Evolutionary conservation across 768 basidiomycete species (phyloP).

Genomic region (Floccularia luteovirens): DNA sequence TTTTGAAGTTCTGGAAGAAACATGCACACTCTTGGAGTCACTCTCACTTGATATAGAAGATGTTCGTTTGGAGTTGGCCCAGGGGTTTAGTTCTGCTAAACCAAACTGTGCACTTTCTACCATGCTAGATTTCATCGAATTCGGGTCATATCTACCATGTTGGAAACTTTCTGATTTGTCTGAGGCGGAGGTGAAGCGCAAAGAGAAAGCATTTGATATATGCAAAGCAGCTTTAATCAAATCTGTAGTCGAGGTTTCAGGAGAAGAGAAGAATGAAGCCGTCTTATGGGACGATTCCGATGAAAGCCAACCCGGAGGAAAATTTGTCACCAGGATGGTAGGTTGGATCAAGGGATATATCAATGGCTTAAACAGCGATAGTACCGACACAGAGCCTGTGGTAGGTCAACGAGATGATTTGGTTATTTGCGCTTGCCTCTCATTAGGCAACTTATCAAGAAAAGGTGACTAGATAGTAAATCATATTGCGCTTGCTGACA

Average conservation of each 20-base stretch:
- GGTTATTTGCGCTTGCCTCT: slow-evolving; percentile 74
- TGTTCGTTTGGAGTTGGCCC: slow-evolving; percentile 64
- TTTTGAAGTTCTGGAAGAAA: slow-evolving; percentile 66
- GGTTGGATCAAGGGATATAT: slow-evolving; percentile 64
- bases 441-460: slow-evolving; percentile 75
- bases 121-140: slow-evolving; percentile 71
- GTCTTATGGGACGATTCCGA: slow-evolving; percentile 69
- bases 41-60: slow-evolving; percentile 75
- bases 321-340: slow-evolving; percentile 67
- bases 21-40: slow-evolving; percentile 70
- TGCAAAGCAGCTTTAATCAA: slow-evolving; percentile 87
- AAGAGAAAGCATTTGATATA: slow-evolving; percentile 67
- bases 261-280: slow-evolving; percentile 72
- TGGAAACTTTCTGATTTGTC: slow-evolving; percentile 45
- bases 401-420: slow-evolving; percentile 61
- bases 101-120: slow-evolving; percentile 48
- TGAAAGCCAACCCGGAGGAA: slow-evolving; percentile 51
- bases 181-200: slow-evolving; percentile 45
- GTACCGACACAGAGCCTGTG: slow-evolving; percentile 17
- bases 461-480: slow-evolving; percentile 39
- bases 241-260: slow-evolving; percentile 77
- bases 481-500: slow-evolving; percentile 3
- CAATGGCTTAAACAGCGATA: slow-evolving; percentile 20
- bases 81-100: slow-evolving; percentile 49
- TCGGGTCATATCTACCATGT: slow-evolving; percentile 56